A percentile compares a stretch with the other conserved stretches of the same genome.
Evolutionary conservation across 805 yeast species (phyloP).

Genomic region (Wickerhamiella siamensis): DNA sequence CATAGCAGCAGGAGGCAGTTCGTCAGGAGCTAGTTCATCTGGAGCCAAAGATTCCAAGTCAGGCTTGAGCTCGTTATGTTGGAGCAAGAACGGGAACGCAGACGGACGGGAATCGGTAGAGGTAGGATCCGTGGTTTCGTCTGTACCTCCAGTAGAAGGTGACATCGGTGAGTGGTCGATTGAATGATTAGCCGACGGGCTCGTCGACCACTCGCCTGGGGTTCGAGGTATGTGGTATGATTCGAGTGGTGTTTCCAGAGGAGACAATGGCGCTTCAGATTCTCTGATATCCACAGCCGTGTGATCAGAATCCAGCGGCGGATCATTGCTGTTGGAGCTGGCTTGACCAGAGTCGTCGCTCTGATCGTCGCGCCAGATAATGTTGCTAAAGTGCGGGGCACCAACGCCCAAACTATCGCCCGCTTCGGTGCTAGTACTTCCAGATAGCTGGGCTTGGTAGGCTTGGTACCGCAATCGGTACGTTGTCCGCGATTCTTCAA

Average conservation of each 20-base stretch:
- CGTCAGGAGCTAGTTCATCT: not conserved
- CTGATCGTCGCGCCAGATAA: conserved; percentile 15
- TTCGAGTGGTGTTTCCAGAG: too few species aligned
- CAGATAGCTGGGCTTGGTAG: conserved; percentile 7
- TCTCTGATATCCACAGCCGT: too few species aligned
- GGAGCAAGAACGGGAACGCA: conserved; percentile 1
- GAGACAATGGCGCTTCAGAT: too few species aligned
- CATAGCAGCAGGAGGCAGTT: not conserved
- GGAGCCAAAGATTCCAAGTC: too few species aligned
- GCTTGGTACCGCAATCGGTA: conserved; percentile 15
- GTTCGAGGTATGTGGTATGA: too few species aligned
- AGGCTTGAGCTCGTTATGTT: not conserved
- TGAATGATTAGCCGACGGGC: too few species aligned
- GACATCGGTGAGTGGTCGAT: not conserved
- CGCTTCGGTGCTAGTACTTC: not conserved
- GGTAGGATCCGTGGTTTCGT: not conserved
- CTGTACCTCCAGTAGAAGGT: not conserved
- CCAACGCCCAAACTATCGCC: not conserved
- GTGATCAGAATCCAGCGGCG: not conserved
- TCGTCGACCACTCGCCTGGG: too few species aligned
- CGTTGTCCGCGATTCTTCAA: conserved; percentile 7
- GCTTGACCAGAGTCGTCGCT: not conserved
- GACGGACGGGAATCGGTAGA: not conserved
- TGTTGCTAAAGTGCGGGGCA: conserved; percentile 15
- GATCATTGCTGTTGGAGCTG: not conserved